Conservation (phyloP, 768 basidiomycete species). For the Suillus plorans region DNA sequence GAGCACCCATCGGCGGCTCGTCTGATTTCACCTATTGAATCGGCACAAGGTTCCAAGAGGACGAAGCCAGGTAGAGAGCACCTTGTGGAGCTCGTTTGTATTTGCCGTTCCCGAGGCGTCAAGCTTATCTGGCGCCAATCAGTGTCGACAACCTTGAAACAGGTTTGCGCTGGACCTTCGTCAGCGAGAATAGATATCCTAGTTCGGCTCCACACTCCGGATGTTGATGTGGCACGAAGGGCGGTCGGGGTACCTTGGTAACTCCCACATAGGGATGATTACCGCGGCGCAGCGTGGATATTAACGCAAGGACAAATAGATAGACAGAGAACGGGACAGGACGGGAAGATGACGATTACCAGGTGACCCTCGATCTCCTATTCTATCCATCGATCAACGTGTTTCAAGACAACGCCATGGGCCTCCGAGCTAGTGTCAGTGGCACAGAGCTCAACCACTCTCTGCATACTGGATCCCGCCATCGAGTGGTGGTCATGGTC, state of each 20-base stretch:
- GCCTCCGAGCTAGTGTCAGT: neutral
- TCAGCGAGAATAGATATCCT: neutral
- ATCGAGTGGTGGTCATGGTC: neutral
- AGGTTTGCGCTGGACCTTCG: neutral
- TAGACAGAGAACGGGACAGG: neutral
- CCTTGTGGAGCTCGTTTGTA: neutral
- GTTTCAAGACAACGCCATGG: neutral
- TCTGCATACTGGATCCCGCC: neutral
- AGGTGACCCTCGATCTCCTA: neutral
- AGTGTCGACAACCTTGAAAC: neutral
- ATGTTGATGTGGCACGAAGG: neutral
- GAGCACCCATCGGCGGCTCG: no score
- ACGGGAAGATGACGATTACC: neutral
- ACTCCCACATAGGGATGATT: neutral
- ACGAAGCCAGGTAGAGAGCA: neutral
- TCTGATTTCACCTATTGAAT: no score
- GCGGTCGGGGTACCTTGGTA: neutral
- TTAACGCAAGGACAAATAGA: neutral
- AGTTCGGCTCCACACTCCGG: neutral
- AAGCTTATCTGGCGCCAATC: neutral
- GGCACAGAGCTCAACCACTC: neutral
- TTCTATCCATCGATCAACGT: neutral
- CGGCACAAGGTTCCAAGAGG: neutral
- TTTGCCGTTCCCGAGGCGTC: neutral
- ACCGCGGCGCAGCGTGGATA: neutral